Base-by-base conservation (phyloP, 1,284 basidiomycete genomes). In the Athelia psychrophila region DNA sequence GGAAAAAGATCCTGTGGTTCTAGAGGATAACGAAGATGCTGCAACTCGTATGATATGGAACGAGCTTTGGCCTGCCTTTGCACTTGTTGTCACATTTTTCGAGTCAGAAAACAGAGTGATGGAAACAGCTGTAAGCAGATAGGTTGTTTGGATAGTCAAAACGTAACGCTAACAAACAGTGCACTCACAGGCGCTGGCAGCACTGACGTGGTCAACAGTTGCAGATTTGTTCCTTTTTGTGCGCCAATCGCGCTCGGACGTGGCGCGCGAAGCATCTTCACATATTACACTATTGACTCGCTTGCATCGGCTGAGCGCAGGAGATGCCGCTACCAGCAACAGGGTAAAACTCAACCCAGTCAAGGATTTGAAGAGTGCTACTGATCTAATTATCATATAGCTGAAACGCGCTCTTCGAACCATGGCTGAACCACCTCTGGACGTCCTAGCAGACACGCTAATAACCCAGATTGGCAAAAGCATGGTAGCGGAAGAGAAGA, bases 21-120 rank as follows among this genome's bases (percentile, higher is more conserved):
- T 42, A 16, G 61, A 60, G 16, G 58, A 63, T 20, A 60, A 63
- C 6, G 71, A 71, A 18, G 74, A 76, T 44, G 55, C 59, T 3
- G 63, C 66, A 16, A 67, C 76, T 25, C 64, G 72, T 36, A 68
- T 66, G 49, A 73, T 88, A 10, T 90, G 87, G 87, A 86, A 86
- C 58, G 83, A 86, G 56, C 63, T 90, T 13, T 90, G 86, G 86
- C 79, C 84, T 2, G 76, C 83, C 0, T 87, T 86, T 53, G 81
- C 84, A 57, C 64, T 66, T 22, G 67, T 88, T 15, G 64, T 85
- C 16, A 61, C 68, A 20, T 69, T 74, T 4, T 70, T 84, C 40
- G 79, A 81, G 55, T 61, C 58, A 3, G 80, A 80, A 52, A 67
- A 70, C 4, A 71, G 74, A 51, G 65, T 66, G 23, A 77, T 77